Evolutionary conservation across 2,329 filamentous ascomycete genomes (phyloP), one percentile per base, ranked within the genome.

Genomic region (Arthrobotrys sinensis): DNA sequence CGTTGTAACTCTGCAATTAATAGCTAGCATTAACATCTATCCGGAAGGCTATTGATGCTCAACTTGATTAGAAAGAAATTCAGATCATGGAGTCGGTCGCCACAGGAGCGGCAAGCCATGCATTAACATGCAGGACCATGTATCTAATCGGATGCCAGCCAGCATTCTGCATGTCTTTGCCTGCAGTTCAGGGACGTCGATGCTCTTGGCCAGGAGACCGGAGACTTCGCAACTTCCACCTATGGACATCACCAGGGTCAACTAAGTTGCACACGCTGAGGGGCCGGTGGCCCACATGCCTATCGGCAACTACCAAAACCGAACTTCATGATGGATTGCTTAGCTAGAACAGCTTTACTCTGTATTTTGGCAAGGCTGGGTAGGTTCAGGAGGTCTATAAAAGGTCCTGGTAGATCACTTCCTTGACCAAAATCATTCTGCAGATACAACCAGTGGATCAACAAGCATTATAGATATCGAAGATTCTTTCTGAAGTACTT

Each of bases 271-370:
- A 72, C 40, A 67, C 24, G 19, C 36, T 52, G 60, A 53, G 53
- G 43, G 62, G 45, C 19, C n/a, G 11, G 43, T 72, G 21, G 36
- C 19, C 67, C 43, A 60, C 62, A 78, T 77, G 57, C 38, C 50
- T 28, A 52, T 72, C 38, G 50, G 43, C 55, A 78, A 57, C 63
- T 78, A 78, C 75, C 75, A 64, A 72, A 78, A 63, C 14, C 21
- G 62, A 62, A 63, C 46, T 40, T 64, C 62, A 36, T 57, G 75
- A 78, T 72, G 28, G n/a, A 67, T 50, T 52, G 32, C 28, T 28
- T 28, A 28, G 24, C 24, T 63, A 19, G 62, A 10, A 66, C 24
- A 12, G 7, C 60, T 65, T 60, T 24, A 45, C 34, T 38, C 12
- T 53, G 50, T 50, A 43, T 48, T 57, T 38, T 46, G 14, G 40